Evolutionary conservation across 129 eudicot genomes (phyloP), one percentile per base, ranked within the genome.

Genomic region (Solidago caesia): DNA sequence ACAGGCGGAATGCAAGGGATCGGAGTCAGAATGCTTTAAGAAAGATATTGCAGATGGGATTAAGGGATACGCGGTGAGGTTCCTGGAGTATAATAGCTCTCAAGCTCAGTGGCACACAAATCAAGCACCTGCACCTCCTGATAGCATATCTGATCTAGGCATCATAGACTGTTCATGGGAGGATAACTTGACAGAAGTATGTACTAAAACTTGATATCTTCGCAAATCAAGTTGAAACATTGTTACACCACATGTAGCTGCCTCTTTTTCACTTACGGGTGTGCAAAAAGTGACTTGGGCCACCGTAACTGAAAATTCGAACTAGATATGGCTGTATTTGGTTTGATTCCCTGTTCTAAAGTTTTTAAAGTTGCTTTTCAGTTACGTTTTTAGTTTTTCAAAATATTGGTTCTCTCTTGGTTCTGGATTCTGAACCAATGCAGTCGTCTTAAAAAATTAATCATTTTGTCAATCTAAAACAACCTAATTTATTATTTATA

Each of bases 101-200:
- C 46, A 71, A 61, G 60, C 43, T 72, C 60, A 64, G 10, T 62
- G 39, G 63, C 63, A 64, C 64, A 70, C 80, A 76, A 79, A 84
- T 39, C 85, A 84, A 79, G 87, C 82, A 59, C 85, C 89, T 47
- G 67, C 8, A 51, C 80, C 87, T 68, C 82, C 87, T 44, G 91
- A 85, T 63, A 78, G 81, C 55, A 13, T 72, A 29, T 78, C 84
- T 67, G 89, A 82, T 73, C 56, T 70, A 64, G 87, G 79, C 72
- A 64, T 68, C 45, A 42, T 83, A 67, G 96, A 89, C 81, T 57
- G 65, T 42, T 78, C 97, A 49, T 87, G 91, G 96, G 87, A 87
- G 73, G 94, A 85, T 72, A 75, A 88, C 73, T 81, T 84, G 77
- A 89, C 95, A 44, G 99, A 91, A 77, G 99, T 95, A 87, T 77